Percentiles rank a stretch among this genome's conserved stretches.
These are phyloP conservation scores for Phyllosticta paracitricarpa DNA, from an alignment of 2,329 filamentous ascomycete species.

Conservation along the genomic window DNA sequence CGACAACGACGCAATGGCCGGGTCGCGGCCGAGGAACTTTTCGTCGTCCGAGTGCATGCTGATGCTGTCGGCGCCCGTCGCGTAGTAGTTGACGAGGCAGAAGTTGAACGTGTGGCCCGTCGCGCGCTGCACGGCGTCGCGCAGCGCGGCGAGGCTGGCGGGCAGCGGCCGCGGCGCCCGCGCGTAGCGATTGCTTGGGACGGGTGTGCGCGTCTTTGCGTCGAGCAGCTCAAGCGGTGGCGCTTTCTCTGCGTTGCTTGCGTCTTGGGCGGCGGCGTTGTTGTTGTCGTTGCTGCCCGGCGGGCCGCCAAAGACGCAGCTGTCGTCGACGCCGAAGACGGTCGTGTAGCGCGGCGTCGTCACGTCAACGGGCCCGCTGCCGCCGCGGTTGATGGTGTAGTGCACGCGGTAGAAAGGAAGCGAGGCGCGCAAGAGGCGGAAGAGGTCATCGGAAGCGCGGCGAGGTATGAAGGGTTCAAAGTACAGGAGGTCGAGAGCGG, in stretches of 20 bases:
- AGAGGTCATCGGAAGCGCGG: constrained; percentile 48
- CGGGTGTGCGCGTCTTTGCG: constrained; percentile 30
- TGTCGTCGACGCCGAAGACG: constrained; percentile 54
- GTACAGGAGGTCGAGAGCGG: constrained; percentile 63
- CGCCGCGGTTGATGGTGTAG: constrained; percentile 61
- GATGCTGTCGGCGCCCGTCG: constrained; percentile 66
- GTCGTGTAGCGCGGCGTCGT: constrained; percentile 52
- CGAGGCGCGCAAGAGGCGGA: constrained; percentile 60
- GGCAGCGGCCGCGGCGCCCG: constrained; percentile 62
- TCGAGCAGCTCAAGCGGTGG: constrained; percentile 25
- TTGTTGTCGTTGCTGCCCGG: constrained; percentile 15
- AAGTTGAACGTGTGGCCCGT: constrained; percentile 66
- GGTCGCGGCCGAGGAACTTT: constrained; percentile 58
- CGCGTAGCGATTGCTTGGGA: constrained; percentile 42
- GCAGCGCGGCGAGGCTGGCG: constrained; percentile 55
- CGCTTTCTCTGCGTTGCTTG: background rate
- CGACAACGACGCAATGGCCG: constrained; percentile 65
- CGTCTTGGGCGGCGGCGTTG: background rate
- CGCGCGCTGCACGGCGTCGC: constrained; percentile 52
- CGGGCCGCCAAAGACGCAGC: constrained; percentile 52
- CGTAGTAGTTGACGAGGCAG: constrained; percentile 75
- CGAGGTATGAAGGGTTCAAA: constrained; percentile 62
- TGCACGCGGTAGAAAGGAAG: constrained; percentile 68
- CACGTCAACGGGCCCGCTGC: constrained; percentile 45
- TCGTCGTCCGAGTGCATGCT: constrained; percentile 75